phyloP scores from a whole-genome alignment of 345 rosid species.

The Chamaenerion angustifolium region DNA sequence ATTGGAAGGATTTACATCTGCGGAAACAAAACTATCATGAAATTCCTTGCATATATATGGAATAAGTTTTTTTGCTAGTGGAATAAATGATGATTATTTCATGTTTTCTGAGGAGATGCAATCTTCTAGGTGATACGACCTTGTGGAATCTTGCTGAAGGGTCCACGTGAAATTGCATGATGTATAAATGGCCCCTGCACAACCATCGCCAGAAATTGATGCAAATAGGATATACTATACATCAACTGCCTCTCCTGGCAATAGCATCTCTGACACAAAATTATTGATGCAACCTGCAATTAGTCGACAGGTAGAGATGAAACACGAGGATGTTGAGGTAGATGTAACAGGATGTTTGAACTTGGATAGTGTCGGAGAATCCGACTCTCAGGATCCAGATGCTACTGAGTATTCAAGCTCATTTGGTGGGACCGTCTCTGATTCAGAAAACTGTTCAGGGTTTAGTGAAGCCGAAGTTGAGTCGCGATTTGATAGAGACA shows the following conservation, averaged over 20 bases:
- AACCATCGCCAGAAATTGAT: constrained; percentile 25
- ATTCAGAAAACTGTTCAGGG: constrained; percentile 29
- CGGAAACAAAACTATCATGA: too few relatives aligned
- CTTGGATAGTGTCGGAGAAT: constrained; percentile 8
- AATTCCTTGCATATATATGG: too few relatives aligned
- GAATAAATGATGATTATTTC: too few relatives aligned
- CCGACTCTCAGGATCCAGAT: constrained; percentile 46
- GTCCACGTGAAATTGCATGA: constrained; percentile 5
- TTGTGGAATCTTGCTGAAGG: constrained; percentile 6
- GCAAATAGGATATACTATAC: constrained; percentile 13
- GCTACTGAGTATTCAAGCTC: constrained; percentile 86
- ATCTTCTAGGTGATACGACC: not conserved
- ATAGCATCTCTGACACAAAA: constrained; percentile 11
- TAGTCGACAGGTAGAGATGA: constrained; percentile 10
- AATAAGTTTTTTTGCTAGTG: too few relatives aligned
- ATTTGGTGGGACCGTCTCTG: constrained; percentile 57
- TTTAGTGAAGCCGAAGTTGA: constrained; percentile 70
- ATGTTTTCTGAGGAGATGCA: too few relatives aligned
- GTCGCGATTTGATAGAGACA: constrained; percentile 46
- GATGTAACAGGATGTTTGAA: constrained; percentile 33
- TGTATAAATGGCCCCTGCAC: constrained; percentile 19
- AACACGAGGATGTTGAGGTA: constrained; percentile 37
- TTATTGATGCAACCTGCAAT: constrained; percentile 10
- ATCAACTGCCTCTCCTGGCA: constrained; percentile 15
- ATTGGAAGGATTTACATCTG: too few relatives aligned